Conservation (phyloP, 2,329 filamentous ascomycete genomes). For the Calonectria pseudoreteaudii region DNA sequence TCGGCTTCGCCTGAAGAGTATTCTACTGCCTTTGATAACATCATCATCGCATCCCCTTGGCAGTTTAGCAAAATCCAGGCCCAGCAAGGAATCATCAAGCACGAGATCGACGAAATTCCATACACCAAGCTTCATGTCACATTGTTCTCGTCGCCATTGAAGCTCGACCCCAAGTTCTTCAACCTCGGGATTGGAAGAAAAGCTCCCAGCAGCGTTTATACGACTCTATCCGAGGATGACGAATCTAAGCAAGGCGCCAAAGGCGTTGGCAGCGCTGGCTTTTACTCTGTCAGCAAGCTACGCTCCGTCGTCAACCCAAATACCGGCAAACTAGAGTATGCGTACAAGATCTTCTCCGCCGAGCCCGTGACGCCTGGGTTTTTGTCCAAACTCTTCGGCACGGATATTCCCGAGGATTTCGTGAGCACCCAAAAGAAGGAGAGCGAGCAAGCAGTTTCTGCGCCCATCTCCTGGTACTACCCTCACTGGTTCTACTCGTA, state of each 20-base stretch:
- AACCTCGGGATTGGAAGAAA: slow-evolving; percentile 66
- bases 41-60: slow-evolving; percentile 85
- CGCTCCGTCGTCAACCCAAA: slow-evolving; percentile 71
- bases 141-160: slow-evolving; percentile 82
- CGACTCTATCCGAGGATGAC: slow-evolving; percentile 77
- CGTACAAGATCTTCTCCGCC: slow-evolving; percentile 76
- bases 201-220: slow-evolving; percentile 82
- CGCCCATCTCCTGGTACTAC: slow-evolving; percentile 79
- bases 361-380: slow-evolving; percentile 64
- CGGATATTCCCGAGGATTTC: slow-evolving; percentile 58
- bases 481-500: slow-evolving; percentile 86
- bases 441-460: slow-evolving; percentile 49
- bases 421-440: slow-evolving; percentile 44
- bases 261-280: slow-evolving; percentile 78
- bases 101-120: slow-evolving; percentile 79
- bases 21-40: slow-evolving; percentile 75
- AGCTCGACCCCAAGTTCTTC: slow-evolving; percentile 81
- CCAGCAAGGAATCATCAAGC: slow-evolving; percentile 75
- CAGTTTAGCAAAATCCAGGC: slow-evolving; percentile 80
- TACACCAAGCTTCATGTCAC: slow-evolving; percentile 92
- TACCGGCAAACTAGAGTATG: slow-evolving; percentile 64
- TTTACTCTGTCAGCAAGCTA: slow-evolving; percentile 88
- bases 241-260: slow-evolving; percentile 60
- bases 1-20: slow-evolving; percentile 51
- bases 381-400: slow-evolving; percentile 64